Conservation (phyloP, 352 stramenopile genomes). For the Globisporangium iwayamae region DNA sequence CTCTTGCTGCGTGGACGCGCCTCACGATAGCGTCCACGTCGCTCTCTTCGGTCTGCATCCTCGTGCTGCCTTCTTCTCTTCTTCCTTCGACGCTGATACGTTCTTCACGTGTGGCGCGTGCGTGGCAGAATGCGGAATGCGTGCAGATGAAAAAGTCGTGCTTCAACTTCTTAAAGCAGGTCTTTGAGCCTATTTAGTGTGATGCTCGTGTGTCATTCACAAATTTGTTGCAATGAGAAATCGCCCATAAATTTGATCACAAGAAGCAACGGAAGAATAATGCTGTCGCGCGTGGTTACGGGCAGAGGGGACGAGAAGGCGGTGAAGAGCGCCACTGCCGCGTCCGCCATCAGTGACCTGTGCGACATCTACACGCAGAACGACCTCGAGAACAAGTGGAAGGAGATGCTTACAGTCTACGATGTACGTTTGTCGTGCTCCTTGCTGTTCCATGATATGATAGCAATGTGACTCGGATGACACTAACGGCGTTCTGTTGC, state of each 20-base stretch:
- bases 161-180: conserved; percentile 11
- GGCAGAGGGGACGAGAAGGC: conserved; percentile 20
- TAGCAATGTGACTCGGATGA: not conserved
- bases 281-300: conserved; percentile 15
- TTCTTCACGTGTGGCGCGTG: not conserved
- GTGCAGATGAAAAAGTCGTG: conserved; percentile 9
- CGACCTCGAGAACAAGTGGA: conserved; percentile 62
- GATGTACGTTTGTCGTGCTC: conserved; percentile 39
- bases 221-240: too few relatives aligned
- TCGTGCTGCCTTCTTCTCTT: not conserved
- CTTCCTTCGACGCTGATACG: not conserved
- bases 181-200: too few relatives aligned
- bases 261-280: conserved; percentile 22
- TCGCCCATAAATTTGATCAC: too few relatives aligned
- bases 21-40: conserved; percentile 13
- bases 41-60: not conserved
- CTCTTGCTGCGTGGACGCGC: conserved; percentile 20
- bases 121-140: conserved; percentile 10
- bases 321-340: conserved; percentile 14
- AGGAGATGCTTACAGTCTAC: conserved; percentile 63
- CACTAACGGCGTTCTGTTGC: not conserved
- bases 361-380: conserved; percentile 66
- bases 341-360: conserved; percentile 42
- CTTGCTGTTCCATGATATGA: too few relatives aligned
- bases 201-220: too few relatives aligned